Percentiles rank a stretch among this genome's conserved stretches.
These are phyloP conservation scores for Noccaea bulbosa DNA, from an alignment of 345 rosid genomes.

Conservation along the genomic window DNA sequence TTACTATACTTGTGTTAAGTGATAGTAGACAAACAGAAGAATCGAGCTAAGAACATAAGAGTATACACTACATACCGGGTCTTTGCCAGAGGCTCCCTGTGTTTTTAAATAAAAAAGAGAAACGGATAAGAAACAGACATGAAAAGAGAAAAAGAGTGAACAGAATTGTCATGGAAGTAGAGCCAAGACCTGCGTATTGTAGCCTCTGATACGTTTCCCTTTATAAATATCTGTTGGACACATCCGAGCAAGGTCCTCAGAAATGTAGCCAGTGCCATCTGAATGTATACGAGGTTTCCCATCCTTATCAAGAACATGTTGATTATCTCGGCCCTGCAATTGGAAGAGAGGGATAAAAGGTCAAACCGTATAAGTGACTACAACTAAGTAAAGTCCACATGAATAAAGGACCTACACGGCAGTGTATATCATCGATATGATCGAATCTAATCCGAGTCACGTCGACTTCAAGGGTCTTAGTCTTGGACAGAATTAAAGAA, in stretches of 20 bases:
- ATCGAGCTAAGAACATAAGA: constrained; percentile 4
- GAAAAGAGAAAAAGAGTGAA: not conserved
- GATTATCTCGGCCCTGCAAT: constrained; percentile 55
- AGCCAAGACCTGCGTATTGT: constrained; percentile 19
- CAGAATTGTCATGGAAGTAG: not conserved
- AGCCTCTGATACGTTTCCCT: constrained; percentile 36
- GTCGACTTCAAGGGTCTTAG: constrained; percentile 56
- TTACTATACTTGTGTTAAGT: constrained; percentile 12
- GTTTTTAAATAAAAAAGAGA: not conserved
- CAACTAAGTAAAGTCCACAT: not conserved
- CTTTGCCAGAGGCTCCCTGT: constrained; percentile 33
- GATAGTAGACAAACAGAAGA: not conserved
- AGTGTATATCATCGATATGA: constrained; percentile 45
- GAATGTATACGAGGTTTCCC: constrained; percentile 53
- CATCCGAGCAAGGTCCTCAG: constrained; percentile 70
- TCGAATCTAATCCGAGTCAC: constrained; percentile 36
- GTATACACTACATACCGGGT: constrained; percentile 43
- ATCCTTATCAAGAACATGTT: constrained; percentile 44
- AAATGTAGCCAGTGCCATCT: constrained; percentile 87
- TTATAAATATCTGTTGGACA: constrained; percentile 53
- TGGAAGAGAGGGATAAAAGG: constrained; percentile 6
- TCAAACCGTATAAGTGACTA: not conserved
- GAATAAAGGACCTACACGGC: constrained; percentile 51
- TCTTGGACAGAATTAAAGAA: constrained; percentile 70
- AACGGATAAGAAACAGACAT: not conserved